A percentile compares a stretch with the other conserved stretches of the same genome.
Evolutionary conservation across 768 basidiomycete species (phyloP).

Genomic region (Lepiota venenata): DNA sequence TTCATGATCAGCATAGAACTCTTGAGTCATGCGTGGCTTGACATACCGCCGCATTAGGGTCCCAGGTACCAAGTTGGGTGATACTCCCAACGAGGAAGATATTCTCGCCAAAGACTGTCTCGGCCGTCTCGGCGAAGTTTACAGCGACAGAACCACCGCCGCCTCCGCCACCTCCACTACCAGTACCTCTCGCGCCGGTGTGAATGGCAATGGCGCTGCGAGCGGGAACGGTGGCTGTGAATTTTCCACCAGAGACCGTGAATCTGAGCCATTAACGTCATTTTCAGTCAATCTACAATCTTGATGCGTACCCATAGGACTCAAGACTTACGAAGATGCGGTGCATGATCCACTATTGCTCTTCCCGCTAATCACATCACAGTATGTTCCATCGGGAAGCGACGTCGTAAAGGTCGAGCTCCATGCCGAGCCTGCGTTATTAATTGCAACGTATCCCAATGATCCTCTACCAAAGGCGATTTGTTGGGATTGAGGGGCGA

Average conservation of each 20-base stretch:
- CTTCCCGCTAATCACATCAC: slow-evolving; percentile 58
- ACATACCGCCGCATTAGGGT: slow-evolving; percentile 41
- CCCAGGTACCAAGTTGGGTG: slow-evolving; percentile 52
- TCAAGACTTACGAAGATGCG: slow-evolving; percentile 41
- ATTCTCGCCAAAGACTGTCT: slow-evolving; percentile 58
- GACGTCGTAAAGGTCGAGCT: slow-evolving; percentile 52
- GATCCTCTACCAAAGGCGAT: slow-evolving; percentile 67
- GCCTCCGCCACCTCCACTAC: slow-evolving; percentile 18
- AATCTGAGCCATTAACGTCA: slow-evolving; percentile 30
- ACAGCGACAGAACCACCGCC: slow-evolving; percentile 30
- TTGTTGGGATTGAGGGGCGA: slow-evolving; percentile 51
- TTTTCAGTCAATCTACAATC: neutral
- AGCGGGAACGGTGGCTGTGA: slow-evolving; percentile 47
- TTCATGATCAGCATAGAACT: neutral
- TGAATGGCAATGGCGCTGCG: slow-evolving; percentile 57
- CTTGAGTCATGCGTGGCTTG: neutral
- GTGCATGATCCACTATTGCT: slow-evolving; percentile 41
- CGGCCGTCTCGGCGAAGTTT: slow-evolving; percentile 51
- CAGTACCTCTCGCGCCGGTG: slow-evolving; percentile 36
- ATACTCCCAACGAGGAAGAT: slow-evolving; percentile 59
- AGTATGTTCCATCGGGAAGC: slow-evolving; percentile 56
- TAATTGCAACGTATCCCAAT: slow-evolving; percentile 48
- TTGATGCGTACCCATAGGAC: neutral
- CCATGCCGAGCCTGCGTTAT: slow-evolving; percentile 59
- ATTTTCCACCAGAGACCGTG: slow-evolving; percentile 45